Base-by-base conservation (phyloP, 768 basidiomycete species). In the Leccinum sublutescens region DNA sequence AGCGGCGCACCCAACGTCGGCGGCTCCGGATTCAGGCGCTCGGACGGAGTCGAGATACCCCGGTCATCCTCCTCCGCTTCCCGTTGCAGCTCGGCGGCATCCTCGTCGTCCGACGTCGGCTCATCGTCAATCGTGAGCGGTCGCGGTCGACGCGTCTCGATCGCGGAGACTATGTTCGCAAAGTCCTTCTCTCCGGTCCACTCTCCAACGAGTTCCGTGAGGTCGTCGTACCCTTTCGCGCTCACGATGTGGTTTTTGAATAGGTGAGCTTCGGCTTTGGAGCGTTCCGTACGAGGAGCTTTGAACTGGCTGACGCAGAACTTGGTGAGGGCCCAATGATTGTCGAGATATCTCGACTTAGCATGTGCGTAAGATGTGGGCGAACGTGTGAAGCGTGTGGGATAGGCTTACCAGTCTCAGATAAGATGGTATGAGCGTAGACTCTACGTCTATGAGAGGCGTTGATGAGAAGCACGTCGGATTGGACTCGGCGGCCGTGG, bases 401-500 rank as follows among this genome's bases (percentile, higher is more conserved):
- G 49, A 21, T 25, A 19, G 57, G 54, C 75, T 48, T 75, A 92
- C 88, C 74, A 97, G 67, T 62, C 86, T 87, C 61, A 93, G 66
- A 72, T 93, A 91, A 5, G 86, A 74, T 25, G 89, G 88, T 50
- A 91, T 76, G 27, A 97, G 76, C 4, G 82, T 85, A 55, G 75
- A 74, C 61, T 90, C 88, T 1, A 94, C 74, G 64, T 94, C 89
- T 12, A 77, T 69, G 25, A 93, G 76, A 3, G 90, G 89, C 0
- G 70, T 82, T 17, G 82, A 75, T 2, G 85, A 84, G 78, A 98
- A 98, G 65, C 93, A 89, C 0, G 91, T 87, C 0, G 94, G 93
- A 72, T 98, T 99, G 5, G 88, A 75, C 73, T 99, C 97, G 6
- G 95, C 97, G 1, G 88, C 94, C 5, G 95, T 88, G 21, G 97